Evolutionary conservation across 805 yeast species (phyloP), one percentile per base, ranked within the genome.

Genomic region (Yarrowia sp.): DNA sequence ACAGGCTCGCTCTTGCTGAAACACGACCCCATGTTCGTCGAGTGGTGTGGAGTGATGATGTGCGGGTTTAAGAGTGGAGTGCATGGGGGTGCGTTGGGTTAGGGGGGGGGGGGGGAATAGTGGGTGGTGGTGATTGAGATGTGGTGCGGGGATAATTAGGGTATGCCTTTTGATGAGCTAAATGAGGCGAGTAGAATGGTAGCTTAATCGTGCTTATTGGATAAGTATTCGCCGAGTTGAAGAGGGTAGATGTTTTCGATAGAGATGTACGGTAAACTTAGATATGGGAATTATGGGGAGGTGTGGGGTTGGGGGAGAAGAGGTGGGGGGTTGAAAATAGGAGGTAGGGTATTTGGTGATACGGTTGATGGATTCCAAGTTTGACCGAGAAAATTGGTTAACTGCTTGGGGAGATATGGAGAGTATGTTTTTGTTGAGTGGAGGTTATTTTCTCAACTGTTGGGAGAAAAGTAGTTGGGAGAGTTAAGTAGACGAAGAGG

Each of bases 1-100:
- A 8, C 41, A 8, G 42, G 36, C 65, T 59, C 52, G 52, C 65
- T 59, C 16, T 59, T 59, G 52, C 65, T 59, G 65, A 59, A 59
- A 59, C 65, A 59, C 42, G 65, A 59, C 2, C 65, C 65, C 65
- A 59, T 59, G 15, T 14, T 22, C 10, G 58, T 35, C 10, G 4
- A 7, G 53, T 26, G 43, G 15, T 38, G 15, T 16, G 43, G 42
- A 19, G 43, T 53, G 59, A 19, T 36, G 59, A 53, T 52, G 55
- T n/a, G 55, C 40, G 56, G 22, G 26, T 52, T 52, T 52, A 35
- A 36, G 42, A 52, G 56, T 52, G 56, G 56, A 52, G 56, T 52
- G 56, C 56, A 52, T 52, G 56, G 36, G n/a, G 15, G 8, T 52
- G 56, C 56, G 56, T 52, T 26, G 16, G 2, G 56, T 26, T 26